Evolutionary conservation across 73 alveolate genomes (phyloP), one percentile per base, ranked within the genome.

Genomic region (Stentor coeruleus): DNA sequence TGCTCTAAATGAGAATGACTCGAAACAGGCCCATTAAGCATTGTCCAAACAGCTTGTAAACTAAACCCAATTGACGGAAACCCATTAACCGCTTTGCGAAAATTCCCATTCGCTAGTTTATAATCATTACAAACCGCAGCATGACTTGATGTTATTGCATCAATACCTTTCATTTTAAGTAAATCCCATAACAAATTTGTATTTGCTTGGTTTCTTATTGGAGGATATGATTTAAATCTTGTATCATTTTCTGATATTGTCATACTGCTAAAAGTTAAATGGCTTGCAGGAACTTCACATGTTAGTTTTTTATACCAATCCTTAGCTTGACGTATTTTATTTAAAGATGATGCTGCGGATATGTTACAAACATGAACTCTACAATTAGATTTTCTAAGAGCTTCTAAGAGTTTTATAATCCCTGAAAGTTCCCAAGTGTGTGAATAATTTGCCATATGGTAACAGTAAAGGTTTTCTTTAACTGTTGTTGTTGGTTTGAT

Each of bases 391-490:
- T 31, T 57, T 57, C 73, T 57, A 57, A 57, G 73, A 2, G 35
- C 28, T 1, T 57, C 35, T 57, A 57, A 20, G 28, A 57, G 73
- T 57, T 57, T 57, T 57, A 20, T 31, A 20, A 57, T 31, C 15
- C 73, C 73, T 57, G 73, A 57, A 57, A 57, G 15, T 57, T 57
- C 73, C 28, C 73, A 57, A 57, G 15, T 20, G 28, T 57, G 35
- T 57, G 73, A 31, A 57, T 57, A 57, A 57, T 57, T 57, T 57
- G 73, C 73, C 15, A 57, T n/a, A 57, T 57, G 73, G 73, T 57
- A 57, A 0, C 15, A n/a, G 2, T 57, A 57, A 57, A 0, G 15
- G 15, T 31, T 57, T 57, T 57, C 73, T 57, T 57, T 57, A 57
- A 31, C 73, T 20, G 73, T 31, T 57, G 15, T 57, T 57, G 15